A percentile compares a stretch with the other conserved stretches of the same genome.
phyloP scores from a whole-genome alignment of 768 basidiomycete genomes.

The Hericium rajendrae region DNA sequence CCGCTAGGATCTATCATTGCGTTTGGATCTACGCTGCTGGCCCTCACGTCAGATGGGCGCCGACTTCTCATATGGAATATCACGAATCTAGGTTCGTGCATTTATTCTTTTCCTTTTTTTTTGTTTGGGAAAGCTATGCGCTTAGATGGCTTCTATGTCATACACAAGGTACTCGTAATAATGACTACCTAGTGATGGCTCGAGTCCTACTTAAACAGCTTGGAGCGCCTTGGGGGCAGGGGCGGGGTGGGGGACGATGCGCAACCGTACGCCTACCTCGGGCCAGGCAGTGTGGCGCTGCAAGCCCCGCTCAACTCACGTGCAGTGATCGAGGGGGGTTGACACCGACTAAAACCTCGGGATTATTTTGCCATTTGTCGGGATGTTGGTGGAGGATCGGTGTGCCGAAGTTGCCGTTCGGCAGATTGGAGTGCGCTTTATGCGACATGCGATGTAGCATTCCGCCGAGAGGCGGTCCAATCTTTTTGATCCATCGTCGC shows the following conservation, averaged over 20 bases:
- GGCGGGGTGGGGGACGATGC: neutral
- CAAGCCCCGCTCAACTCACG: neutral
- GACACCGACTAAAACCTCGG: neutral
- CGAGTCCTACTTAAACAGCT: neutral
- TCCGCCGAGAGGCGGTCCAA: neutral
- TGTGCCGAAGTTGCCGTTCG: neutral
- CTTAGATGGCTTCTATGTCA: neutral
- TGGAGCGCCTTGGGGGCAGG: neutral
- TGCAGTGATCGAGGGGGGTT: neutral
- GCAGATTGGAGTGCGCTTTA: neutral
- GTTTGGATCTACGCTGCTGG: slow-evolving; percentile 75
- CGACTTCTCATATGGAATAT: slow-evolving; percentile 76
- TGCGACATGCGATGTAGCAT: neutral
- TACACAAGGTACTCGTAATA: neutral
- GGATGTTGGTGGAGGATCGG: neutral
- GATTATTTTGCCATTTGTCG: neutral
- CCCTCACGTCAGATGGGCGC: slow-evolving; percentile 69
- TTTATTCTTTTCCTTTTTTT: too few species aligned
- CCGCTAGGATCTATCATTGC: slow-evolving; percentile 56
- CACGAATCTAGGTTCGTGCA: slow-evolving; percentile 40
- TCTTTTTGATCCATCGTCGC: neutral
- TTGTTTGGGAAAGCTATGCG: neutral
- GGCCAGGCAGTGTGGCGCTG: neutral
- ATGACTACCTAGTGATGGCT: neutral
- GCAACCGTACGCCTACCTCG: neutral